phyloP scores from a whole-genome alignment of 2,329 filamentous ascomycete genomes.

The Penicillium sp. region DNA sequence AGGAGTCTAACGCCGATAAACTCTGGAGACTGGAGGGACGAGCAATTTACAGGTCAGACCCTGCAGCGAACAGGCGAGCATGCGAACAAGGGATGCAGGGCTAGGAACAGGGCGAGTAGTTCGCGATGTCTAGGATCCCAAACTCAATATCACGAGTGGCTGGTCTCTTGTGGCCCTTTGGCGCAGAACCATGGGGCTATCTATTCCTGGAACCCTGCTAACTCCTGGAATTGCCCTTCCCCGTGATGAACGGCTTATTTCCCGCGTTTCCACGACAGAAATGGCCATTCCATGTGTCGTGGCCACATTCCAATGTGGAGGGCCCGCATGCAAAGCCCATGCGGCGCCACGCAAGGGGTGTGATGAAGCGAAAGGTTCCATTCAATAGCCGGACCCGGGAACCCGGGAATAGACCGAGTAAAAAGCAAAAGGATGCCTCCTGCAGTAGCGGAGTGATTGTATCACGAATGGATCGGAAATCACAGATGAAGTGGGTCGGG shows the following conservation, averaged over 20 bases:
- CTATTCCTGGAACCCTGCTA: not conserved
- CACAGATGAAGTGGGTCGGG: not conserved
- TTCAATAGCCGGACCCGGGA: constrained; percentile 4
- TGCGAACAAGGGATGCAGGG: constrained; percentile 19
- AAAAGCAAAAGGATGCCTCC: not conserved
- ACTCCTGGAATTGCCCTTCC: not conserved
- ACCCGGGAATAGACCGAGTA: not conserved
- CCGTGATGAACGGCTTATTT: not conserved
- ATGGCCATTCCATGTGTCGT: not conserved
- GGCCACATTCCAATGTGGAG: constrained; percentile 11
- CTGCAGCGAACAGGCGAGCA: not conserved
- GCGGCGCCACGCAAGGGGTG: constrained; percentile 13
- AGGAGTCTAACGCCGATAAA: constrained; percentile 2
- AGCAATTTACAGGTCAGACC: constrained; percentile 17
- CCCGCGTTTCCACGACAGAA: not conserved
- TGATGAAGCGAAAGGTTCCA: constrained; percentile 1
- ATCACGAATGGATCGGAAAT: not conserved
- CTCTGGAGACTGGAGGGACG: not conserved
- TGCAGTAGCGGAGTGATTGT: not conserved
- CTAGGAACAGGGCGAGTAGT: not conserved
- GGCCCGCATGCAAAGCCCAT: constrained; percentile 11
- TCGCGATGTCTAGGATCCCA: not conserved
- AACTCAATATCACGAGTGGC: not conserved
- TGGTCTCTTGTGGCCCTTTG: not conserved
- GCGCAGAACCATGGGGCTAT: not conserved